phyloP scores from a whole-genome alignment of 2,329 filamentous ascomycete species.

The Mollisiaceae sp. region DNA sequence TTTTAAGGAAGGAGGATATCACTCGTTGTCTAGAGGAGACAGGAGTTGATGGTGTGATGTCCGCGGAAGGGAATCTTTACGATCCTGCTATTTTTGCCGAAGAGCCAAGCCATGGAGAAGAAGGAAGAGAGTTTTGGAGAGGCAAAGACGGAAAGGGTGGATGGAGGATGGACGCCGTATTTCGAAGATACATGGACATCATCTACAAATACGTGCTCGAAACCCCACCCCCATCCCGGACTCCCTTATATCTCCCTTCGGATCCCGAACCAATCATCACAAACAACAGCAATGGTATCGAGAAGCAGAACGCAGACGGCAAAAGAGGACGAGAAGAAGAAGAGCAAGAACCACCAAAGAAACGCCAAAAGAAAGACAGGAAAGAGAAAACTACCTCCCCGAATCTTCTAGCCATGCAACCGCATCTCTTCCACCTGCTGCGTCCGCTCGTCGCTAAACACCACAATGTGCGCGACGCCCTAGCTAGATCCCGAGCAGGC shows the following conservation, averaged over 20 bases:
- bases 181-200: conserved; percentile 89
- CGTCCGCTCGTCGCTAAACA: conserved; percentile 80
- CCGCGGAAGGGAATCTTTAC: conserved; percentile 91
- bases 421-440: conserved; percentile 91
- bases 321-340: conserved; percentile 49
- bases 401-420: conserved; percentile 83
- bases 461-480: conserved; percentile 82
- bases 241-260: conserved; percentile 72
- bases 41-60: conserved; percentile 93
- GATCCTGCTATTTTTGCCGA: conserved; percentile 85
- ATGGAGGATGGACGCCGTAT: conserved; percentile 85
- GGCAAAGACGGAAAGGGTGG: conserved; percentile 80
- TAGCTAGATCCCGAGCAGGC: conserved; percentile 70
- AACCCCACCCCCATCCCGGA: conserved; percentile 65
- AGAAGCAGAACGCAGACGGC: conserved; percentile 42
- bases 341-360: conserved; percentile 42
- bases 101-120: conserved; percentile 65
- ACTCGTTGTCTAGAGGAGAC: conserved; percentile 79
- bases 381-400: conserved; percentile 48
- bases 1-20: conserved; percentile 80
- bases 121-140: conserved; percentile 85
- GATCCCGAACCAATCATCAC: conserved; percentile 46
- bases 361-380: conserved; percentile 49
- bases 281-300: neutral
- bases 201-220: conserved; percentile 79